Base-by-base conservation (phyloP, 225 moss, liverwort and hornwort species). In the Antitrichia curtipendula region DNA sequence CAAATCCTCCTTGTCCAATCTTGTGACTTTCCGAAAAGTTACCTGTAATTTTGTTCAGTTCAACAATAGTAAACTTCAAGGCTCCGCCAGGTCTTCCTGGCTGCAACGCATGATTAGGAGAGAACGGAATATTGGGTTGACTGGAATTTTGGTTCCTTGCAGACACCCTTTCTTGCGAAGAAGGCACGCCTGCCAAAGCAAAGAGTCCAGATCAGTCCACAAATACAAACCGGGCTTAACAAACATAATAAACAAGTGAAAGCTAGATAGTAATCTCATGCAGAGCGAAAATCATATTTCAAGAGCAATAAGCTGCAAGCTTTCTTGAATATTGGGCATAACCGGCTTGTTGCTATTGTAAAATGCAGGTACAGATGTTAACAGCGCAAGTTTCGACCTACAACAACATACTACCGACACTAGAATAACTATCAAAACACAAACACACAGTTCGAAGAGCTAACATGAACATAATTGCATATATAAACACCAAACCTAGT, bases 1-100 rank as follows among this genome's bases (percentile, higher is more conserved):
- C 98, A 86, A 98, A 98, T 36, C 98, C 98, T 78, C 98, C 98
- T 91, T 95, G 94, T 40, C 98, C 98, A 89, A 98, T 98, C 91
- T 94, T 96, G 84, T 97, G 98, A 54, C 93, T 95, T 57, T 95
- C 97, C 84, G 98, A 96, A 85, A 97, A 98, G 87, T 97, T 95
- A 18, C 92, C 93, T 7, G 98, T 98, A 31, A 95, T 94, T 89
- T 91, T 98, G 90, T 92, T 92, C 81, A 98, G 86, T 86, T 98
- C 98, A 54, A 91, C 91, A 87, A 97, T 96, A 19, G 97, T 95
- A 68, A 98, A 97, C 73, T 91, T 93, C 87, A 96, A 90, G 75
- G 96, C 95, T 49, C 94, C 94, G 5, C 83, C 86, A 27, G 90
- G 87, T 84, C 85, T 91, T 69, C 88, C 90, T 63, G 83, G 87